phyloP scores from a whole-genome alignment of 768 basidiomycete genomes.

The Inosperma sp. region DNA sequence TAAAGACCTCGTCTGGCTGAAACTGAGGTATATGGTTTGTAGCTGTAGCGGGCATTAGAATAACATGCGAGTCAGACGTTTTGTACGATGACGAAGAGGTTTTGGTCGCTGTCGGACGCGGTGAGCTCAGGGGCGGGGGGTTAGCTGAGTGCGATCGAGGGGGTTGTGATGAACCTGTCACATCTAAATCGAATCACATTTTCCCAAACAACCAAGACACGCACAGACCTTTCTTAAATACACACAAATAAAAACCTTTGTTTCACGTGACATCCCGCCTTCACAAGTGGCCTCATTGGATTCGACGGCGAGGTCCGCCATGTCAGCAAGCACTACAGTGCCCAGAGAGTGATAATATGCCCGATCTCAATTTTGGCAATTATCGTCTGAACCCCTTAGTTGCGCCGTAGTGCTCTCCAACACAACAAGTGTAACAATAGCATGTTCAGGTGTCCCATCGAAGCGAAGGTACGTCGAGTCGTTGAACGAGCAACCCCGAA shows the following conservation, averaged over 20 bases:
- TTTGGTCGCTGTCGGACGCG: slow-evolving; percentile 19
- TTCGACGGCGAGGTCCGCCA: background rate
- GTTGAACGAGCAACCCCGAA: background rate
- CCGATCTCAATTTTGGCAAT: too few species aligned
- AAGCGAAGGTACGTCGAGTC: too few species aligned
- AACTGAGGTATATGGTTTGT: background rate
- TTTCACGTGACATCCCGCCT: slow-evolving; percentile 32
- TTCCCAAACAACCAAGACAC: slow-evolving; percentile 38
- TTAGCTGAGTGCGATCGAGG: slow-evolving; percentile 43
- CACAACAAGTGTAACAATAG: too few species aligned
- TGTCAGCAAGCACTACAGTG: background rate
- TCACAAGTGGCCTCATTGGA: slow-evolving; percentile 5
- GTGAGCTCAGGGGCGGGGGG: slow-evolving; percentile 15
- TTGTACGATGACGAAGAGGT: slow-evolving; percentile 29
- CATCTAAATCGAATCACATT: slow-evolving; percentile 42
- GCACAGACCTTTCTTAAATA: slow-evolving; percentile 43
- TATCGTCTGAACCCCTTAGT: too few species aligned
- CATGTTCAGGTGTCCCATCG: too few species aligned
- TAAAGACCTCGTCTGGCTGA: slow-evolving; percentile 70
- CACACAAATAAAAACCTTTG: slow-evolving; percentile 33
- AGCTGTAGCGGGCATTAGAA: slow-evolving; percentile 23
- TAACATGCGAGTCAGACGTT: slow-evolving; percentile 15
- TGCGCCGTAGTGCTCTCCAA: too few species aligned
- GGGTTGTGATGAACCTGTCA: slow-evolving; percentile 46
- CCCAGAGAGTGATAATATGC: background rate